Evolutionary conservation across 2,329 filamentous ascomycete species (phyloP).

Genomic region (Phialemonium atrogriseum): DNA sequence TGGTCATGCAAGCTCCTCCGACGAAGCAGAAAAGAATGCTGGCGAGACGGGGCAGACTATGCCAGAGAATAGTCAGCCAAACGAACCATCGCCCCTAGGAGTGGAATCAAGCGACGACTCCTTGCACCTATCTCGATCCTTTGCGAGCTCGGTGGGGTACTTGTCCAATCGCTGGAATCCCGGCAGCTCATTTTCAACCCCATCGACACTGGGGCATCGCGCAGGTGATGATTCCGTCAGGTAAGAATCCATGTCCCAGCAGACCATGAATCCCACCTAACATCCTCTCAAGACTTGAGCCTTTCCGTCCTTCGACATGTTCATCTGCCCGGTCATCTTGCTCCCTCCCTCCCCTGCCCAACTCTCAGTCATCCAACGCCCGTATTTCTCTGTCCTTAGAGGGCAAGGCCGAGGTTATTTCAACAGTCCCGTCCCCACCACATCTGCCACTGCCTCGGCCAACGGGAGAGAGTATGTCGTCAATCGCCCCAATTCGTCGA

Average conservation of each 20-base stretch:
- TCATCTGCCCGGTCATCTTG: constrained; percentile 29
- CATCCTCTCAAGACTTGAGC: constrained; percentile 26
- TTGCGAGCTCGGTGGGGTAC: constrained; percentile 39
- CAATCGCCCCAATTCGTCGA: constrained; percentile 38
- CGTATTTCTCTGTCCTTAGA: constrained; percentile 79
- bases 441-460: constrained; percentile 44
- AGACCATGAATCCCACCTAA: constrained; percentile 6
- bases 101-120: neutral
- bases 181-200: constrained; percentile 41
- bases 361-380: constrained; percentile 47
- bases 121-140: constrained; percentile 25
- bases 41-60: too few species aligned
- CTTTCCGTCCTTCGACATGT: constrained; percentile 33
- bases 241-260: constrained; percentile 22
- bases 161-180: constrained; percentile 50
- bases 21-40: constrained; percentile 8
- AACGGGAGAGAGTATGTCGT: constrained; percentile 34
- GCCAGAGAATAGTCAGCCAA: too few species aligned
- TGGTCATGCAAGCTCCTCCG: constrained; percentile 8
- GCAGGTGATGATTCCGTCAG: constrained; percentile 33
- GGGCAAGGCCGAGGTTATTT: constrained; percentile 80
- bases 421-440: constrained; percentile 60
- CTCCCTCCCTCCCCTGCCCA: constrained; percentile 26
- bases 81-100: neutral
- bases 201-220: constrained; percentile 29